phyloP scores from a whole-genome alignment of 2,329 filamentous ascomycete species.

The Aspergillus eucalypticola region DNA sequence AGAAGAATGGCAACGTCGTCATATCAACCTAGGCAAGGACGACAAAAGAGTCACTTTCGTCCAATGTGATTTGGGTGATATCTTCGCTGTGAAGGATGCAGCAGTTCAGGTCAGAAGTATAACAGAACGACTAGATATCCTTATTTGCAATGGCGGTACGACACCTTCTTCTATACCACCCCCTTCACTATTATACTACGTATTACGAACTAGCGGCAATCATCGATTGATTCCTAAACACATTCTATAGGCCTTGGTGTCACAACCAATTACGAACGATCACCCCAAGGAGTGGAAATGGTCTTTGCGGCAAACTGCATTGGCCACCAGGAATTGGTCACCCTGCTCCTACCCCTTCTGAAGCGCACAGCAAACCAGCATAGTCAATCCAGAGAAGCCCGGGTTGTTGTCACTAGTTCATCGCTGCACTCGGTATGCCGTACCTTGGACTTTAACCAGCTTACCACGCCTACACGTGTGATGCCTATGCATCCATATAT shows the following conservation, averaged over 20 bases:
- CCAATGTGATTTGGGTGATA: constrained; percentile 30
- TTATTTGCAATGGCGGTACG: not conserved
- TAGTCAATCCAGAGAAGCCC: not conserved
- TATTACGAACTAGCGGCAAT: no score
- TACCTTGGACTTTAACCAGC: not conserved
- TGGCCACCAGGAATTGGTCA: not conserved
- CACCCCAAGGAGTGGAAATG: not conserved
- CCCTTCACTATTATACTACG: not conserved
- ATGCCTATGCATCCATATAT: not conserved
- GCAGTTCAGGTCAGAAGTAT: not conserved
- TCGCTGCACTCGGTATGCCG: not conserved
- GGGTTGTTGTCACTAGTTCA: not conserved
- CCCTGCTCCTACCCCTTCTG: not conserved
- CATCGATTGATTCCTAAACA: not conserved
- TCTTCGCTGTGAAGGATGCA: not conserved
- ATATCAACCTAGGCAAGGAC: constrained; percentile 21
- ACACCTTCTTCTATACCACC: not conserved
- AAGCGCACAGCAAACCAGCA: not conserved
- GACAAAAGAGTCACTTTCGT: constrained; percentile 25
- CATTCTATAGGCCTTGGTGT: not conserved
- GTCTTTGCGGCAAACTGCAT: not conserved
- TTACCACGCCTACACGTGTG: not conserved
- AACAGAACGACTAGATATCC: not conserved
- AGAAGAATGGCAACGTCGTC: constrained; percentile 24
- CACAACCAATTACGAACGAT: not conserved